Evolutionary conservation across 2,329 filamentous ascomycete genomes (phyloP), one percentile per base, ranked within the genome.

Genomic region (Botrytis sinoallii): DNA sequence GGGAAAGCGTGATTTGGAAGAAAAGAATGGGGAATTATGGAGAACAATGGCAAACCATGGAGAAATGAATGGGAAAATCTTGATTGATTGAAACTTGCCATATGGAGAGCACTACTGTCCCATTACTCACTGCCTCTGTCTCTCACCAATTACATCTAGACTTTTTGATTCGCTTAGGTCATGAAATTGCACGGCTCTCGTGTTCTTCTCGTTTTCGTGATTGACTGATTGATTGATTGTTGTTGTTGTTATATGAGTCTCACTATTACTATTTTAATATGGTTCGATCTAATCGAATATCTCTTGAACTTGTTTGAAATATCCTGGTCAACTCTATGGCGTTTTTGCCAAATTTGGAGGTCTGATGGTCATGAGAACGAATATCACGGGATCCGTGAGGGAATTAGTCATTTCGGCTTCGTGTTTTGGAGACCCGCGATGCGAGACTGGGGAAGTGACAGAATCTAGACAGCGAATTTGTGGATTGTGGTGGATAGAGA

Each of bases 331-430:
- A 60, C 32, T 22, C 42, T 46, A 35, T 48, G 44, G 29, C 29
- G 22, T 35, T 48, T 66, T 66, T 14, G 16, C 22, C 40, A 42
- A 29, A 46, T 38, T 67, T n/a, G 44, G 9, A 29, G 46, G 46
- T 68, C 65, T n/a, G 44, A 14, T 20, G 46, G 46, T 68, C 65
- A 68, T 68, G 46, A 68, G 65, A 68, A 68, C 65, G 8, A 40
- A 55, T 29, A 68, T 68, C 65, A 68, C 65, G 65, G 65, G 65
- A 68, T 55, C 46, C 65, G 38, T 29, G 46, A 40, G 46, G 35
- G 46, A 46, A 68, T 68, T 68, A 18, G 55, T 70, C 52, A 38
- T 48, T 44, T 25, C 6, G 40, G 57, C 40, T 29, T 46, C 22
- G 32, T 67, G 22, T 52, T 48, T 64, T 64, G 55, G 32, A 29